Evolutionary conservation across 2,329 filamentous ascomycete species (phyloP), one percentile per base, ranked within the genome.

Genomic region (Trichothecium sympodiale): DNA sequence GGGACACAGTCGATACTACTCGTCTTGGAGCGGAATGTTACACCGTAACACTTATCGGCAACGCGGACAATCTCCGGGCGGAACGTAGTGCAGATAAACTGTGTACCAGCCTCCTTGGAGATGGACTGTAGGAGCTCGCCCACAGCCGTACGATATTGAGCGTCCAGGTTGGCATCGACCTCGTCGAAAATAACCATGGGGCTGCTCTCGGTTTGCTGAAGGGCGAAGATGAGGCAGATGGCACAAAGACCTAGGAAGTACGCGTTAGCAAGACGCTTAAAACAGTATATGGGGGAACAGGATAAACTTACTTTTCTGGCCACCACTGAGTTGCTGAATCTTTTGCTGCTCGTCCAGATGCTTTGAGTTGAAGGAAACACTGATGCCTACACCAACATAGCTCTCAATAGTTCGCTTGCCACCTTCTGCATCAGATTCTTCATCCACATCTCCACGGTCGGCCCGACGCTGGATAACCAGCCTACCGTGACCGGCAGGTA

Each of bases 181-280:
- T 98, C 91, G 57, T 98, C 91, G 49, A 98, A 98, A 51, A 98
- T 88, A 56, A 98, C 95, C 70, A 98, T 96, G 2, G 91, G 91
- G 31, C 89, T 93, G 8, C 89, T 91, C 56, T 98, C 91, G 40
- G 89, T 94, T 47, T 88, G 85, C 60, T 98, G 91, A 47, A 98
- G 93, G n/a, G 91, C 91, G 55, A 98, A 98, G 47, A 98, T 93
- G 35, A 98, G 76, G 31, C 91, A 93, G n/a, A 98, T 75, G 8
- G 91, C 91, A 59, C 89, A 96, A 42, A 96, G 69, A 74, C 85
- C 83, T 87, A 14, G 31, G 20, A 42, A 31, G 41, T 35, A 42
- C 50, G 43, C 51, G 44, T 44, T 36, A 41, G 35, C 18, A 38
- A 17, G 29, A 38, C 17, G 15, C 17, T 20, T 8, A 38, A 20